Base-by-base conservation (phyloP, 129 eudicot genomes). In the Mikania micrantha region DNA sequence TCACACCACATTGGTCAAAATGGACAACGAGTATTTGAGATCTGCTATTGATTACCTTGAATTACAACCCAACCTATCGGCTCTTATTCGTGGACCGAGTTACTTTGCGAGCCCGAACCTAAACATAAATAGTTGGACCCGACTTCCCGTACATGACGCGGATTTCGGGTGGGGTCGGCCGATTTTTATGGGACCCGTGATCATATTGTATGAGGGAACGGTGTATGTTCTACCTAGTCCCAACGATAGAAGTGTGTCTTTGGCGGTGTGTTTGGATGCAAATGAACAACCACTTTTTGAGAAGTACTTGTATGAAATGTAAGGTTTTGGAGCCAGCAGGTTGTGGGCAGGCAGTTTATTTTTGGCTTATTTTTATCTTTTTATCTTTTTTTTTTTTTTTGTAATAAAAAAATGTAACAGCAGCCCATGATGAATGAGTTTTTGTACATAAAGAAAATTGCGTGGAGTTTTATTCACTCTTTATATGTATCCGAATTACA, bases 121-220 rank as follows among this genome's bases (percentile, higher is more conserved):
- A 4, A 75, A 76, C 69, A 78, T 85, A 39, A 85, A 76, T 48
- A 77, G 83, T 3, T 88, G 93, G 96, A 77, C 77, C 8, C 29
- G 84, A 32, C 53, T 89, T n/a, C 94, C 96, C 0, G 76, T 85
- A 3, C 20, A 83, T 22, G 96, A 83, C 11, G 81, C 86, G 0
- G 96, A 89, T 67, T 89, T 89, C 9, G 96, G 94, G 24, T 85
- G 86, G 86, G 96, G 96, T 2, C 80, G 78, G 24, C 90, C 92
- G 15, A 71, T 82, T 15, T 73, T 65, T 47, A 77, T 80, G 82
- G 93, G 93, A 1, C 93, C 85, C 5, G 94, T 76, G 0, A 45
- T 75, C 48, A 78, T 85, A 20, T 58, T 74, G 47, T 83, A 71
- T 3, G 93, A 88, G 58, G 96, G 96, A 29, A 73, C 79, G 6